Percentiles rank a stretch among this genome's conserved stretches.
Conservation (phyloP, 2,329 filamentous ascomycete genomes). For the Monilinia fructigena region DNA sequence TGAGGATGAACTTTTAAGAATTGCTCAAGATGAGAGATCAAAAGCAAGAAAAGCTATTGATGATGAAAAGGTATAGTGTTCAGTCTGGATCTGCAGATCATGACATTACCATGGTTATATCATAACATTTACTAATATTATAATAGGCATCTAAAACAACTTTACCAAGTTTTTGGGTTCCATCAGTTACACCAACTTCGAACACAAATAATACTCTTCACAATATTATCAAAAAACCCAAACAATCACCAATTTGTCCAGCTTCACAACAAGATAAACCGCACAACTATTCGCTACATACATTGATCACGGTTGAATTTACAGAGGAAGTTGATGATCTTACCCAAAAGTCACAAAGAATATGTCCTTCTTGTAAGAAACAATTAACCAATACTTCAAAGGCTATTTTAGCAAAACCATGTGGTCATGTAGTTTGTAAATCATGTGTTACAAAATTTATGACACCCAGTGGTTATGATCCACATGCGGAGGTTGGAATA, state of each 20-base stretch:
- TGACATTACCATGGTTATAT: no score
- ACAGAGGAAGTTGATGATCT: conserved; percentile 62
- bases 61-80: conserved; percentile 60
- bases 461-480: conserved; percentile 56
- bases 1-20: conserved; percentile 69
- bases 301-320: conserved; percentile 74
- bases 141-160: conserved; percentile 57
- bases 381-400: conserved; percentile 76
- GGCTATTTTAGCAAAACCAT: conserved; percentile 80
- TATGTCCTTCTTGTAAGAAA: conserved; percentile 87
- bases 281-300: conserved; percentile 76
- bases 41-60: conserved; percentile 70
- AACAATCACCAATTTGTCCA: conserved; percentile 72
- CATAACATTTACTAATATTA: conserved; percentile 15
- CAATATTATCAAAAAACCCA: conserved; percentile 58
- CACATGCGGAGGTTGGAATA: conserved; percentile 52
- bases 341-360: conserved; percentile 48
- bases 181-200: conserved; percentile 71
- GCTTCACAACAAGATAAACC: conserved; percentile 64
- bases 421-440: conserved; percentile 88
- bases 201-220: conserved; percentile 58
- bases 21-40: conserved; percentile 66
- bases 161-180: conserved; percentile 90
- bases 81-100: background rate
- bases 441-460: conserved; percentile 84